Percentiles rank a stretch among this genome's conserved stretches.
These are phyloP conservation scores for Hypoxylon perforatum DNA, from an alignment of 495 filamentous ascomycete genomes.

Conservation along the genomic window DNA sequence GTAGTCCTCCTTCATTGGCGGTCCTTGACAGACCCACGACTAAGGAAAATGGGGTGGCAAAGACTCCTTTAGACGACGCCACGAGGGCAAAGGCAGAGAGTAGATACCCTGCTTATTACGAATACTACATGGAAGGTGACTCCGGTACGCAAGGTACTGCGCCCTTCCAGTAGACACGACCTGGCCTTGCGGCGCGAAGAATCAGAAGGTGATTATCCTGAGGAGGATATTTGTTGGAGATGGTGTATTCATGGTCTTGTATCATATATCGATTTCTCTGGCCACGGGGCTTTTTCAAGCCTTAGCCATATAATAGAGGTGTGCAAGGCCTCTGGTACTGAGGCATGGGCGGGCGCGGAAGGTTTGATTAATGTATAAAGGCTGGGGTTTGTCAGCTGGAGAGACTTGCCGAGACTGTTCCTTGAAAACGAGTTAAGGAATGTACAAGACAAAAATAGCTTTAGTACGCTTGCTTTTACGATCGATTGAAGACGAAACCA, in stretches of 20 bases:
- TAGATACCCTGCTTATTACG: constrained; percentile 72
- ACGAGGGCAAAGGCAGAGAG: constrained; percentile 71
- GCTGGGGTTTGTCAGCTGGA: too few relatives aligned
- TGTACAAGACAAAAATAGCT: constrained; percentile 18
- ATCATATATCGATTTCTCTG: constrained; percentile 30
- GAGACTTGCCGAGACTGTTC: background rate
- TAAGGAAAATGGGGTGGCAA: constrained; percentile 70
- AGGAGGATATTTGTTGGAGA: background rate
- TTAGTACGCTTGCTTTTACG: constrained; percentile 8
- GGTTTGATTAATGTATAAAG: constrained; percentile 27
- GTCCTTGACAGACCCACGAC: constrained; percentile 57
- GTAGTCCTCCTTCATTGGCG: constrained; percentile 63
- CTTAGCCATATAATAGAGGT: constrained; percentile 24
- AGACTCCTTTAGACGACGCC: constrained; percentile 70
- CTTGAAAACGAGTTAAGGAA: background rate
- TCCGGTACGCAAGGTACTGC: constrained; percentile 54
- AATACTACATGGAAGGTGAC: constrained; percentile 66
- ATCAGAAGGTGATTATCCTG: background rate
- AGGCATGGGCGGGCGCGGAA: constrained; percentile 10
- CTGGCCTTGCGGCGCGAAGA: background rate
- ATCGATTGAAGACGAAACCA: constrained; percentile 8
- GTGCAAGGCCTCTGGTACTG: constrained; percentile 7
- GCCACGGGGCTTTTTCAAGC: background rate
- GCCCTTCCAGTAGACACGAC: constrained; percentile 50
- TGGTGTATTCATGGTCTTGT: constrained; percentile 19